Conservation (phyloP, 176 grass and related monocot genomes). For the Oryza glumipatula region DNA sequence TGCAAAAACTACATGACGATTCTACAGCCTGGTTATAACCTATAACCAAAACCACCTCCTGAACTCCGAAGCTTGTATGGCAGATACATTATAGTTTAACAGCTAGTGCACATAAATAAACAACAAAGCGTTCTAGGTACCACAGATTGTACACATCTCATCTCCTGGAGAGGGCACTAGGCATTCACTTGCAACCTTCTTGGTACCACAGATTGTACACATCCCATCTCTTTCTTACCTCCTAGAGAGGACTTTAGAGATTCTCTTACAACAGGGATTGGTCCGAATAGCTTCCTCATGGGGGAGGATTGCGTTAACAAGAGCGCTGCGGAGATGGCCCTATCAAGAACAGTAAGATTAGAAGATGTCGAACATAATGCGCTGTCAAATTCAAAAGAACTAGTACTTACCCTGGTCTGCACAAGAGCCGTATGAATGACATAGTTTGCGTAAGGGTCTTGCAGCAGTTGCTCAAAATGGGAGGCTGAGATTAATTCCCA, state of each 20-base stretch:
- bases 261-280: slow-evolving; percentile 84
- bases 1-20: slow-evolving; percentile 34
- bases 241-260: slow-evolving; percentile 64
- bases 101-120: slow-evolving; percentile 56
- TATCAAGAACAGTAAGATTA: slow-evolving; percentile 36
- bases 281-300: slow-evolving; percentile 68
- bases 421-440: slow-evolving; percentile 77
- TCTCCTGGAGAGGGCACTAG: slow-evolving; percentile 56
- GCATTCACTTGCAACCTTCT: slow-evolving; percentile 74
- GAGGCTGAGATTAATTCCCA: slow-evolving; percentile 59
- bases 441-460: slow-evolving; percentile 92
- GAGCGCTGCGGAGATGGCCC: slow-evolving; percentile 50
- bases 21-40: slow-evolving; percentile 43
- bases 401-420: slow-evolving; percentile 59
- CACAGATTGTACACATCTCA: slow-evolving; percentile 55
- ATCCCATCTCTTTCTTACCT: slow-evolving; percentile 55
- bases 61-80: slow-evolving; percentile 38
- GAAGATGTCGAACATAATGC: not conserved
- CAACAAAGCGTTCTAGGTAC: slow-evolving; percentile 42
- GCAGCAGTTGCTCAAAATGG: slow-evolving; percentile 77
- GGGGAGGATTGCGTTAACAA: slow-evolving; percentile 67
- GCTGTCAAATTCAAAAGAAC: not conserved
- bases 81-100: slow-evolving; percentile 43
- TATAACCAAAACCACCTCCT: slow-evolving; percentile 43
- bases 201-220: slow-evolving; percentile 44